Conservation (phyloP, 495 filamentous ascomycete species). For the Xylaria scruposa region DNA sequence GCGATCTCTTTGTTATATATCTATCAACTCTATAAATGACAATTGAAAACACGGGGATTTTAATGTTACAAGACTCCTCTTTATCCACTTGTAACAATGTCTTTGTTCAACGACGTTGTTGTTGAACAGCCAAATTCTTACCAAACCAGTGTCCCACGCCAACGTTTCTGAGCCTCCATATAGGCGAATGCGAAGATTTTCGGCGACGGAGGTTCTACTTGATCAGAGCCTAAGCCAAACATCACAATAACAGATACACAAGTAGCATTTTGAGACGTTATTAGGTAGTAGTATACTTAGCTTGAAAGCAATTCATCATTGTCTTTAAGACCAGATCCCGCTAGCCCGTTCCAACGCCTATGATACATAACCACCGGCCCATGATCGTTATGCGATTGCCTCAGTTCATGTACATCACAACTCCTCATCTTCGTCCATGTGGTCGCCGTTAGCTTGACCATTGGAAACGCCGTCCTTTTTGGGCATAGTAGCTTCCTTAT, state of each 20-base stretch:
- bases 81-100: constrained; percentile 27
- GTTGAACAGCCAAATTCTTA: neutral
- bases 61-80: constrained; percentile 1
- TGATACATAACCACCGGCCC: constrained; percentile 39
- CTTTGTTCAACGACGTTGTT: constrained; percentile 9
- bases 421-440: constrained; percentile 62
- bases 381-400: constrained; percentile 30
- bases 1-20: neutral
- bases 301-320: constrained; percentile 28
- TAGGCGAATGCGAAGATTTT: neutral
- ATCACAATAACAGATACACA: neutral
- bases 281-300: constrained; percentile 15
- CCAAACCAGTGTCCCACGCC: neutral
- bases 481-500: constrained; percentile 86
- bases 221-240: neutral
- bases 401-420: constrained; percentile 37
- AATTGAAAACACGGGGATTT: neutral
- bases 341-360: constrained; percentile 43
- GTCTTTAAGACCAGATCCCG: constrained; percentile 35
- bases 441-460: constrained; percentile 60
- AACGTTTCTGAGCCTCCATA: neutral
- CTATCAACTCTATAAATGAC: neutral
- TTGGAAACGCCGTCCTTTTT: constrained; percentile 60
- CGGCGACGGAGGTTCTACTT: neutral
- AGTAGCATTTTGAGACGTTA: neutral